These are phyloP conservation scores for Prunus salicina DNA, from an alignment of 306 rosid genomes.

Conservation along the genomic window DNA sequence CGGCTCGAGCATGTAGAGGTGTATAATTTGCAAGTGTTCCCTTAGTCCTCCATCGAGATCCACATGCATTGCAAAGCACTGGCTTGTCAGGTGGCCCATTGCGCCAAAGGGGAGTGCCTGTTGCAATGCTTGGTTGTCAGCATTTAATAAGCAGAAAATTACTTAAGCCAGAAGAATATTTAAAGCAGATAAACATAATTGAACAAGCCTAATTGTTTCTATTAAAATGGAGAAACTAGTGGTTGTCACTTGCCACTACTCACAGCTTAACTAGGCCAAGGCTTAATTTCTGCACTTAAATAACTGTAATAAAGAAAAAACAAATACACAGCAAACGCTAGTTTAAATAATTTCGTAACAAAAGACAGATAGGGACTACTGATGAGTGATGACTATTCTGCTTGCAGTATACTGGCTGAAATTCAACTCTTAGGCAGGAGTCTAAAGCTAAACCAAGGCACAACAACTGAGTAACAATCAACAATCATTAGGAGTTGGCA, in stretches of 20 bases:
- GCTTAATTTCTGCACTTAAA: not conserved
- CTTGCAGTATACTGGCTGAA: not conserved
- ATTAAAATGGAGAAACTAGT: not conserved
- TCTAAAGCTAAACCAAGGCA: not conserved
- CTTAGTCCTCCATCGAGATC: conserved; percentile 99
- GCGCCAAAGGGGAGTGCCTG: conserved; percentile 99
- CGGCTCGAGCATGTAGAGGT: conserved; percentile 93
- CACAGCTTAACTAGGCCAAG: not conserved
- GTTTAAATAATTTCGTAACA: not conserved
- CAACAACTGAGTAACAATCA: not conserved
- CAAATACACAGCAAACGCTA: not conserved
- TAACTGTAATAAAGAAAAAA: not conserved
- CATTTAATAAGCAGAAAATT: conserved; percentile 15
- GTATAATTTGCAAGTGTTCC: conserved; percentile 97
- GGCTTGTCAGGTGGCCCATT: conserved; percentile 99
- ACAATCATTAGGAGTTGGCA: conserved; percentile 1
- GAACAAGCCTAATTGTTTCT: not conserved
- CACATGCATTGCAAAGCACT: conserved; percentile 97
- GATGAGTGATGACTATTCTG: not conserved
- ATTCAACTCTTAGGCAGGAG: not conserved
- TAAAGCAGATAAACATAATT: conserved; percentile 18
- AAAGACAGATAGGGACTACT: not conserved
- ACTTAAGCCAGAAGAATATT: conserved; percentile 9
- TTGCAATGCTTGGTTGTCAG: conserved; percentile 44
- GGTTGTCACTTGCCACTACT: not conserved